phyloP scores from a whole-genome alignment of 2,329 filamentous ascomycete species.

The Pestalotiopsis sp. region DNA sequence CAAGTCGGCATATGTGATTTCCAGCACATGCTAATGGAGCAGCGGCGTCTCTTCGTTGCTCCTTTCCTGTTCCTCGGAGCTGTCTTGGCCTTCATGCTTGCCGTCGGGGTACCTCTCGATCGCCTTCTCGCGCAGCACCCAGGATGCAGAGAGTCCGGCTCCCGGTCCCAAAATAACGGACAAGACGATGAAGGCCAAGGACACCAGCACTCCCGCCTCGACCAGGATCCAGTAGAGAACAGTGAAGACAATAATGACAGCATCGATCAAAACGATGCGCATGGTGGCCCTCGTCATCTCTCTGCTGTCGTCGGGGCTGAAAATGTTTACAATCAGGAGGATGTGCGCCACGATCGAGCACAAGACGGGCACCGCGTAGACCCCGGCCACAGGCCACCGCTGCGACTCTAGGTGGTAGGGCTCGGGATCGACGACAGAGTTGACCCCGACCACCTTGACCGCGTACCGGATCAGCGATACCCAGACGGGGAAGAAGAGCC shows the following conservation, averaged over 20 bases:
- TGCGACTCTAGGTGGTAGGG: conserved; percentile 48
- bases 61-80: neutral
- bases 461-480: conserved; percentile 46
- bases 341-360: conserved; percentile 47
- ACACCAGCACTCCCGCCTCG: conserved; percentile 48
- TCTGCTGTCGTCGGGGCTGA: conserved; percentile 46
- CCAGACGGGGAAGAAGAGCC: conserved; percentile 56
- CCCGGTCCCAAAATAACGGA: conserved; percentile 38
- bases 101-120: conserved; percentile 18
- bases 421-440: conserved; percentile 28
- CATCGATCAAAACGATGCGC: conserved; percentile 50
- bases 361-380: conserved; percentile 49
- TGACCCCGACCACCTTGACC: conserved; percentile 29
- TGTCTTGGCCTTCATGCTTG: neutral
- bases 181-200: conserved; percentile 25
- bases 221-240: conserved; percentile 57
- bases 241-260: conserved; percentile 47
- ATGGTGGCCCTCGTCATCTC: conserved; percentile 53
- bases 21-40: neutral
- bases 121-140: conserved; percentile 25
- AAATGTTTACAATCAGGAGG: conserved; percentile 42
- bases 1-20: neutral
- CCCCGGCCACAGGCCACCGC: conserved; percentile 37
- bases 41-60: conserved; percentile 15
- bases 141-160: conserved; percentile 35